Base-by-base conservation (phyloP, 208 protist genomes). In the Trypanosoma lewisi region DNA sequence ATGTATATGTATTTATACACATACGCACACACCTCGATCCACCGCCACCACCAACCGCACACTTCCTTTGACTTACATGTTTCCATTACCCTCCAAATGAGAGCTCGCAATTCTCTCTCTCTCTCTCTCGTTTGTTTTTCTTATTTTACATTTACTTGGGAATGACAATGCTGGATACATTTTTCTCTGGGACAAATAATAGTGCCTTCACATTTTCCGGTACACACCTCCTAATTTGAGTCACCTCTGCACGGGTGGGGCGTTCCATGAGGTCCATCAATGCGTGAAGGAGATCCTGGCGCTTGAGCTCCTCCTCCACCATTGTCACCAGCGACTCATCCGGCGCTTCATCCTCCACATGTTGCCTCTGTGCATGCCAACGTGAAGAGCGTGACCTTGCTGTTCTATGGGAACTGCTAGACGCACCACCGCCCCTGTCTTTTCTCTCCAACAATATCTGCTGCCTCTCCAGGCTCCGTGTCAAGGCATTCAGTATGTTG, bases 231-330 rank as follows among this genome's bases (percentile, higher is more conserved):
- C 55, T 28, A 17, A 57, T 30, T 19, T n/a, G 21, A 2, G 19
- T 36, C 30, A 19, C 25, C 19, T 72, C 67, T 5, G 36, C 50
- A 28, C 11, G 2, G 12, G 67, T 72, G 4, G 67, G 67, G 21
- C 58, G 67, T 16, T 56, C 48, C 33, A 72, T 16, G 27, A 72
- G 58, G 30, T 61, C 34, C 49, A 66, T 66, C 36, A 72, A 21
- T 14, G 67, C 56, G 6, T 54, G 42, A 12, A 72, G 23, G 21
- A 72, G 30, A 36, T 52, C 34, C 34, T 72, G 56, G 3, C 67
- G 67, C 31, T 27, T 31, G 8, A 72, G 28, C 33, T 72, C 67
- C 19, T 69, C 54, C 7, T 19, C 17, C 52, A 69, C 48, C 54
- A 62, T 62, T 25, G 52, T 25, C 23, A 62, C 9, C 53, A 69